These are phyloP conservation scores for Chalciporus pseudorubinellus DNA, from an alignment of 768 basidiomycete species.

Conservation along the genomic window DNA sequence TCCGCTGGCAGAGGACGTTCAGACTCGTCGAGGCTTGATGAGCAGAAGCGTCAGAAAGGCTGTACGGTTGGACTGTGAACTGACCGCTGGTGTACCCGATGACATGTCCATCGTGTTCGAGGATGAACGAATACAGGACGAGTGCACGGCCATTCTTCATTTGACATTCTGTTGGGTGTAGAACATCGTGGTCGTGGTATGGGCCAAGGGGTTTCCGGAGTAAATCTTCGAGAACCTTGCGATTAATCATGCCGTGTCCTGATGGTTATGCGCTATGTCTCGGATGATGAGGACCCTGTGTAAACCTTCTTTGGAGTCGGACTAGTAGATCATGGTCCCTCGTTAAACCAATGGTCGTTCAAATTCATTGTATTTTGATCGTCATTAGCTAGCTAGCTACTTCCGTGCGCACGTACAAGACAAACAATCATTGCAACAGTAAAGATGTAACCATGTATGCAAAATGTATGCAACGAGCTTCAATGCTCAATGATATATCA, in stretches of 20 bases:
- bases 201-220: conserved; percentile 30
- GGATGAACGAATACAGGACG: conserved; percentile 29
- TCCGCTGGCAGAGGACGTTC: conserved; percentile 39
- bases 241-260: conserved; percentile 14
- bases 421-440: conserved; percentile 26
- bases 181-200: conserved; percentile 27
- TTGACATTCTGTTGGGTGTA: conserved; percentile 19
- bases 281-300: too few relatives aligned
- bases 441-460: conserved; percentile 18
- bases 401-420: conserved; percentile 29
- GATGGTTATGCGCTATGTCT: too few relatives aligned
- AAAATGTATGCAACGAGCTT: conserved; percentile 25
- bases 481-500: conserved; percentile 26
- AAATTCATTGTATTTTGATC: too few relatives aligned
- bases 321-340: too few relatives aligned
- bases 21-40: conserved; percentile 45
- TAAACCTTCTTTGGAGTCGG: too few relatives aligned
- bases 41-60: conserved; percentile 2
- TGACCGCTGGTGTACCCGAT: conserved; percentile 21
- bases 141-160: conserved; percentile 9
- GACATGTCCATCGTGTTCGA: conserved; percentile 26
- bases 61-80: neutral
- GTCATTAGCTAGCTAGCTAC: conserved; percentile 21
- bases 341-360: too few relatives aligned
- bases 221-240: conserved; percentile 21